Percentiles rank a stretch among this genome's conserved stretches.
Conservation (phyloP, 176 grass and related monocot genomes). For the Ensete ventricosum region DNA sequence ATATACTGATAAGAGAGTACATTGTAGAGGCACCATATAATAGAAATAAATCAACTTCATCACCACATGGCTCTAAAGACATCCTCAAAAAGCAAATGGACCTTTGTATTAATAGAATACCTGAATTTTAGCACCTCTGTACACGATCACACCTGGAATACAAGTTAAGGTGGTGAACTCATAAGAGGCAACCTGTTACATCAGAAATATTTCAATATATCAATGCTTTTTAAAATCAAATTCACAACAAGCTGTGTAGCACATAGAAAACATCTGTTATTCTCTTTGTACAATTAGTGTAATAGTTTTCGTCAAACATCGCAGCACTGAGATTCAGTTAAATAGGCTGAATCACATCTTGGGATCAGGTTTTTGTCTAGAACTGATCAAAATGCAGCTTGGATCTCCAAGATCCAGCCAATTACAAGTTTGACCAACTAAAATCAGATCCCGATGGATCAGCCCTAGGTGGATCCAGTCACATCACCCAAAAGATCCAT, state of each 20-base stretch:
- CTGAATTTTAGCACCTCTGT: constrained; percentile 92
- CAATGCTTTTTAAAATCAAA: not conserved
- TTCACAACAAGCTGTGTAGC: not conserved
- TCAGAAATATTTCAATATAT: not conserved
- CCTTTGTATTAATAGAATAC: constrained; percentile 22
- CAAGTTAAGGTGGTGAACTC: constrained; percentile 97
- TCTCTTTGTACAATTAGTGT: not conserved
- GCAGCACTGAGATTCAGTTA: no score
- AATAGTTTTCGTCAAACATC: no score
- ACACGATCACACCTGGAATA: constrained; percentile 89
- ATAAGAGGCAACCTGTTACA: constrained; percentile 74
- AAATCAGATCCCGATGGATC: no score
- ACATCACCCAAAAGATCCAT: no score
- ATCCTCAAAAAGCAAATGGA: not conserved
- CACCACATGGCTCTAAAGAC: not conserved
- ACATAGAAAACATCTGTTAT: not conserved
- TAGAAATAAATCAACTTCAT: not conserved
- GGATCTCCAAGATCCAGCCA: no score
- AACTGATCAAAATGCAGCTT: no score
- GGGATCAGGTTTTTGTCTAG: no score
- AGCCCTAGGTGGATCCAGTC: no score
- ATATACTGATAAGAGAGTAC: no score
- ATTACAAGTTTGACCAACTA: no score
- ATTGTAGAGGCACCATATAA: no score
- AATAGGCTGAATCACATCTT: no score